A percentile compares a stretch with the other conserved stretches of the same genome.
Conservation (phyloP, 306 rosid genomes). For the Rosa rugosa region DNA sequence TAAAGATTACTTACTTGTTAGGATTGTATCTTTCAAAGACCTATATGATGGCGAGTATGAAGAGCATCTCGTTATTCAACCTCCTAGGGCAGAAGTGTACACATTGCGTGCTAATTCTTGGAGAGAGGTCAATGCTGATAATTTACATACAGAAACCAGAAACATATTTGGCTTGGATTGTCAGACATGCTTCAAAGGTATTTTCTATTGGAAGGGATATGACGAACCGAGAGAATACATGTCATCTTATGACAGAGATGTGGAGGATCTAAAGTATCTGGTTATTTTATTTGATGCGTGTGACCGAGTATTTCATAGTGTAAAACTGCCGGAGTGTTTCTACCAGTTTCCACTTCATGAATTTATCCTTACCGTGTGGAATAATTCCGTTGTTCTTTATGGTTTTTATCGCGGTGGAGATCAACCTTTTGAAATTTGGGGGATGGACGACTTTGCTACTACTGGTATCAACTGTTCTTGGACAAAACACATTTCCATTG, state of each 20-base stretch:
- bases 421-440: background rate
- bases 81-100: conserved; percentile 8
- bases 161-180: background rate
- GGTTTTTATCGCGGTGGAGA: background rate
- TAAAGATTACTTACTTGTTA: background rate
- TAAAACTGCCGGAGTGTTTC: background rate
- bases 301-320: background rate
- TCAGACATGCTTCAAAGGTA: background rate
- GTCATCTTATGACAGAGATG: background rate
- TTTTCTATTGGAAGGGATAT: conserved; percentile 13
- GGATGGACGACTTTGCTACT: background rate
- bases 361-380: background rate
- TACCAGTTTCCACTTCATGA: background rate
- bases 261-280: background rate
- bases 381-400: background rate
- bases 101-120: conserved; percentile 9
- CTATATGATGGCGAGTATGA: background rate
- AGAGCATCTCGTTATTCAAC: background rate
- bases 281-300: background rate
- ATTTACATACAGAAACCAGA: background rate
- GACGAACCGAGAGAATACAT: background rate
- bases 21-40: background rate
- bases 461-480: background rate
- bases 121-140: conserved; percentile 4
- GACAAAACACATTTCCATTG: background rate